Base-by-base conservation (phyloP, 164 flowering plant species). In the Berberis vulgaris region DNA sequence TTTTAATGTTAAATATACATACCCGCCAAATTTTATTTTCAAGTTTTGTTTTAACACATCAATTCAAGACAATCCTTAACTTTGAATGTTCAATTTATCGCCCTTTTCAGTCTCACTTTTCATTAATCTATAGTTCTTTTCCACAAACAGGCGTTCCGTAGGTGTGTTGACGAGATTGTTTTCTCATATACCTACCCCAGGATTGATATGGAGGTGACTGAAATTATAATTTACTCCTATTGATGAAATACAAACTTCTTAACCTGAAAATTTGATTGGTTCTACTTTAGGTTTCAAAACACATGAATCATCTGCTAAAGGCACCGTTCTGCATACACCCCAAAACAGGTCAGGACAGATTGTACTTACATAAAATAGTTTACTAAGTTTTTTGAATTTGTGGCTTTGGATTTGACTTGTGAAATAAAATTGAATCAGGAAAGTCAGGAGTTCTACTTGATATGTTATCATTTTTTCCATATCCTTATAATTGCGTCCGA, bases 261-360 rank as follows among this genome's bases (percentile, higher is more conserved):
- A n/a, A n/a, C n/a, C n/a, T 64, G 8, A 65, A 47, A 46, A 52
- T 7, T 55, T 11, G 6, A 11, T 66, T 54, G 41, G 38, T 49
- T 60, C 12, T 44, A 39, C 68, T 61, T 63, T 72, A 95, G 99
- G 99, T 91, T 49, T 81, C 98, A 58, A 95, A 84, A 74, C 98
- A 85, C 72, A 86, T 84, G 95, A 89, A 89, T 76, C 98, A 95
- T 76, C 80, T 95, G 79, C 80, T 95, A 43, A 95, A 95, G 79
- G 94, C 99, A 49, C 98, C 99, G 54, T 95, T 95, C 69, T 95
- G 98, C 69, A 81, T 91, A 42, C 99, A 95, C 78, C 99, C 99
- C 38, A 86, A 95, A 77, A 95, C 99, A 80, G 99, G 99, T 86
- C 39, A 61, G 74, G 68, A n/a, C 1, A 3, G 49, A 50, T 50